A percentile compares a stretch with the other conserved stretches of the same genome.
phyloP scores from a whole-genome alignment of 139 green algal species.

The Tetraselmis chui region DNA sequence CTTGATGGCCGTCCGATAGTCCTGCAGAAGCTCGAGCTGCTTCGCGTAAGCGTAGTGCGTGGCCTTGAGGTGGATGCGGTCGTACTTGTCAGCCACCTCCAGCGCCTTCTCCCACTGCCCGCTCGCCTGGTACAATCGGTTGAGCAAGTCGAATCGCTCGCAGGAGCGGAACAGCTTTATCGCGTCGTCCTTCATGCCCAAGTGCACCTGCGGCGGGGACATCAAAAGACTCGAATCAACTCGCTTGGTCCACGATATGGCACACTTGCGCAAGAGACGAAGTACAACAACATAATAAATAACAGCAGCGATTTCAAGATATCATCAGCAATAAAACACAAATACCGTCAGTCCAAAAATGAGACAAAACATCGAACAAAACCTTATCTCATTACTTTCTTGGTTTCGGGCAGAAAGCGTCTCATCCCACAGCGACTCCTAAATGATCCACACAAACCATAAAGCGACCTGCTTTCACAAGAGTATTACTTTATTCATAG shows the following conservation, averaged over 20 bases:
- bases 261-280: not conserved
- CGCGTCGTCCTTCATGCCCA: constrained; percentile 62
- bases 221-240: too few relatives aligned
- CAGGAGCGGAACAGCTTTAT: constrained; percentile 29
- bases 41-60: constrained; percentile 58
- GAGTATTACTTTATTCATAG: too few relatives aligned
- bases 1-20: constrained; percentile 43
- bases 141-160: constrained; percentile 57
- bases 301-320: too few relatives aligned
- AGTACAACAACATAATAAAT: too few relatives aligned
- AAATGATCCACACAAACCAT: too few relatives aligned
- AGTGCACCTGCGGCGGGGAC: constrained; percentile 57
- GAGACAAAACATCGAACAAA: too few relatives aligned
- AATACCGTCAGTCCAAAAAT: too few relatives aligned
- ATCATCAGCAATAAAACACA: too few relatives aligned
- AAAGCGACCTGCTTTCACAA: too few relatives aligned
- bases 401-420: too few relatives aligned
- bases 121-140: constrained; percentile 49
- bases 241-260: not conserved
- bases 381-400: too few relatives aligned
- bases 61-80: constrained; percentile 60
- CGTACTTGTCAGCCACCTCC: constrained; percentile 56
- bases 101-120: constrained; percentile 69
- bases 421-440: too few relatives aligned
- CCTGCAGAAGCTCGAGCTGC: constrained; percentile 37